Base-by-base conservation (phyloP, 345 rosid species). In the Lumnitzera racemosa region DNA sequence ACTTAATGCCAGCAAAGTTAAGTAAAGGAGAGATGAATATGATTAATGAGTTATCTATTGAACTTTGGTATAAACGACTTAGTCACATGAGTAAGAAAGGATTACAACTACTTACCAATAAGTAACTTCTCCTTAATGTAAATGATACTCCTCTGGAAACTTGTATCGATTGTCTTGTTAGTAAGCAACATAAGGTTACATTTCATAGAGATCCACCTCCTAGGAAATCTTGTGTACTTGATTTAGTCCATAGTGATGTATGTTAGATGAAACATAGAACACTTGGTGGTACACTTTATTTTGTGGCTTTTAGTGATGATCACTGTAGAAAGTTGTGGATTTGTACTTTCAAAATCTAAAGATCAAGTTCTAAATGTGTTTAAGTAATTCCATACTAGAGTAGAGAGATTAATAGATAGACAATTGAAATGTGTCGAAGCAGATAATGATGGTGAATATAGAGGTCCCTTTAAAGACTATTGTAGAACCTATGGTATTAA, bases 401-500 rank as follows among this genome's bases (percentile, higher is more conserved):
- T 62, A n/a, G 53, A 62, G 27, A 41, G 59, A 53, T 31, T 53
- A 31, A 17, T 1, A 2, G 3, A 12, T 1, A 53, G 15, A 15
- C 15, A 41, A 27, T 9, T 62, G 16, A 62, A 62, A 3, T 17
- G 49, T 24, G 15, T 20, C 16, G 0, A 9, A 53, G 12, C 36
- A 41, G 51, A 62, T 13, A 62, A 62, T 46, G 51, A 31, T 15
- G 27, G 48, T 13, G 17, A 61, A 11, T 61, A 17, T 17, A 29
- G 13, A 29, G 57, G 27, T 24, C 47, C 20, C 2, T 36, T 51
- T 61, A 13, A 61, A 24, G 20, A 50, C 1, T 36, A 51, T 25
- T 50, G 11, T 0, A 61, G 11, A 14, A 41, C 0, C 27, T n/a
- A 51, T 51, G 27, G 15, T 15, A 61, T 61, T 49, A 36, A 23